phyloP scores from a whole-genome alignment of 2,329 filamentous ascomycete genomes.

The Anisogramma anomala region DNA sequence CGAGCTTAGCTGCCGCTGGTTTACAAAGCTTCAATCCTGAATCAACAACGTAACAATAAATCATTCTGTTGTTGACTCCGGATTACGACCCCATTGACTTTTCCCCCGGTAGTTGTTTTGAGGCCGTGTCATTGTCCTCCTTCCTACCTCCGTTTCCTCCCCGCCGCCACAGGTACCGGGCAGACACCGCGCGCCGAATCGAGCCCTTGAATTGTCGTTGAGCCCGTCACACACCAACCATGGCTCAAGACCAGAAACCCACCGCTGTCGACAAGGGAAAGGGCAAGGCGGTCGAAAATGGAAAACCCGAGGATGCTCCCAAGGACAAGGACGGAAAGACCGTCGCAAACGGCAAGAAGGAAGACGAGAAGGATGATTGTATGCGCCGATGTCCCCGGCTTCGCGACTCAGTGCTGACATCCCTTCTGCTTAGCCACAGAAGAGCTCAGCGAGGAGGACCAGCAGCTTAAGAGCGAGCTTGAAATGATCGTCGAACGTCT shows the following conservation, averaged over 20 bases:
- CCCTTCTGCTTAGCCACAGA: slow-evolving; percentile 42
- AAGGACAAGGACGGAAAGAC: slow-evolving; percentile 61
- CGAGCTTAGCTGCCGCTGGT: slow-evolving; percentile 14
- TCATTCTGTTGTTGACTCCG: slow-evolving; percentile 1
- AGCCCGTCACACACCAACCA: slow-evolving; percentile 26
- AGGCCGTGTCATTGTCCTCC: neutral
- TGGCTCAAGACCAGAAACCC: slow-evolving; percentile 89
- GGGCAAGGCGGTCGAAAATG: slow-evolving; percentile 69
- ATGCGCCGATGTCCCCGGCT: slow-evolving; percentile 19
- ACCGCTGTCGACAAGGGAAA: slow-evolving; percentile 89
- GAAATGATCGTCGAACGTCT: slow-evolving; percentile 96
- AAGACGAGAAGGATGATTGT: slow-evolving; percentile 51
- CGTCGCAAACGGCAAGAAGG: slow-evolving; percentile 63
- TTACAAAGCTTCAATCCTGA: slow-evolving; percentile 15
- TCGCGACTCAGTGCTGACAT: slow-evolving; percentile 26
- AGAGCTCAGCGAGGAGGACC: slow-evolving; percentile 94
- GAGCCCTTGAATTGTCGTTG: neutral
- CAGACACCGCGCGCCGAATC: slow-evolving; percentile 9
- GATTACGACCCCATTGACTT: neutral
- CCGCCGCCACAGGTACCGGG: slow-evolving; percentile 16
- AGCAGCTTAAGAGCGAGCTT: slow-evolving; percentile 94
- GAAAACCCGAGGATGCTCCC: slow-evolving; percentile 43
- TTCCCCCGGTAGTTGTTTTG: neutral
- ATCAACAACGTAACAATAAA: slow-evolving; percentile 14
- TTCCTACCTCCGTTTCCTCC: slow-evolving; percentile 15